A percentile compares a stretch with the other conserved stretches of the same genome.
These are phyloP conservation scores for Silene coronaria DNA, from an alignment of 179 eudicot species.

Conservation along the genomic window DNA sequence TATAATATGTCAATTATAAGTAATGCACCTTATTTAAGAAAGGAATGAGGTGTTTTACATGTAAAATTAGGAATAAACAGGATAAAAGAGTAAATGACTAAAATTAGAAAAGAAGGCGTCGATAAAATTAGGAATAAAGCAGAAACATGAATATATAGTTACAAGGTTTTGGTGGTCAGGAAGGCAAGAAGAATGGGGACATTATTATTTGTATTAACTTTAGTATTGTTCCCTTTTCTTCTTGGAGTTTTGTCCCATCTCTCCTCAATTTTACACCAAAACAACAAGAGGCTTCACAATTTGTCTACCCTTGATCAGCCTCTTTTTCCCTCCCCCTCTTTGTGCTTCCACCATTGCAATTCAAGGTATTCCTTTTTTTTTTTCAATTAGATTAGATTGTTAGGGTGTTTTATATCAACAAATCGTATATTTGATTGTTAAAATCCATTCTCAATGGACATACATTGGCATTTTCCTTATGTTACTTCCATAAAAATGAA, in stretches of 20 bases:
- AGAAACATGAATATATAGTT: slow-evolving; percentile 3
- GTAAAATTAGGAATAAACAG: too few species aligned
- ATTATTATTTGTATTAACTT: slow-evolving; percentile 4
- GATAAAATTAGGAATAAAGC: slow-evolving; percentile 21
- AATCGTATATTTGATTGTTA: too few species aligned
- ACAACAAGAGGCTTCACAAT: slow-evolving; percentile 18
- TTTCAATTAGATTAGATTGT: too few species aligned
- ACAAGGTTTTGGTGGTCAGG: neutral
- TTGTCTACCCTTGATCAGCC: slow-evolving; percentile 14
- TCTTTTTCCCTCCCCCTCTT: slow-evolving; percentile 12
- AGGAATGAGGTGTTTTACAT: too few species aligned
- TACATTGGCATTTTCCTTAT: too few species aligned
- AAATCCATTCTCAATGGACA: too few species aligned
- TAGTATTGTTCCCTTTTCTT: slow-evolving; percentile 20
- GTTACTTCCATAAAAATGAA: too few species aligned
- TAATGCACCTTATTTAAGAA: too few species aligned
- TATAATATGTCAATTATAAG: too few species aligned
- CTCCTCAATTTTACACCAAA: slow-evolving; percentile 12
- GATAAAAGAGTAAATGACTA: too few species aligned
- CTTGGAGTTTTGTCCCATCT: slow-evolving; percentile 23
- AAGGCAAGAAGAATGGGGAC: slow-evolving; percentile 24
- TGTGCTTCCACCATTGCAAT: neutral
- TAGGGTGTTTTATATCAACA: neutral
- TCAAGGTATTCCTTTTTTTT: neutral
- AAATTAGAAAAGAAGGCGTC: slow-evolving; percentile 15